phyloP scores from a whole-genome alignment of 73 alveolate genomes.

The Paramecium caudatum region DNA sequence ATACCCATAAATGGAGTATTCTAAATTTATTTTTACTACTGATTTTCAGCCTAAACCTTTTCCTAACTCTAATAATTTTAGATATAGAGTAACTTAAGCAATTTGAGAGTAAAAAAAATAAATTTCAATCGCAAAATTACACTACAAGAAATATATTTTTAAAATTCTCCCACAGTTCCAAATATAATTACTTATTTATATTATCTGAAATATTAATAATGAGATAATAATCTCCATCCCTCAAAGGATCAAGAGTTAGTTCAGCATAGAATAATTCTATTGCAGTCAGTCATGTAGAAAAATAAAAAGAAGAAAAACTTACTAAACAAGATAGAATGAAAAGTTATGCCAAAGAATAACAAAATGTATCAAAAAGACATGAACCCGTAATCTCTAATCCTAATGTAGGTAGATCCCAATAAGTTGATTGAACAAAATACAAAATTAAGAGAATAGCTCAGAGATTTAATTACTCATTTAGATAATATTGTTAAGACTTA shows the following conservation, averaged over 20 bases:
- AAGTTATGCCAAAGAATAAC: constrained; percentile 28
- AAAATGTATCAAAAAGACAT: constrained; percentile 43
- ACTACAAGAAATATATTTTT: too few species aligned
- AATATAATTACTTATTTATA: too few species aligned
- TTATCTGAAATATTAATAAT: background rate
- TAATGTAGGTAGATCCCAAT: constrained; percentile 10
- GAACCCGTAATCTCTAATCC: constrained; percentile 10
- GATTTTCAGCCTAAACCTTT: too few species aligned
- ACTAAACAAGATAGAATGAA: constrained; percentile 43
- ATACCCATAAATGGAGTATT: too few species aligned
- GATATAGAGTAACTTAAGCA: too few species aligned
- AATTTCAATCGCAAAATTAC: too few species aligned
- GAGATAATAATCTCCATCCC: constrained; percentile 34
- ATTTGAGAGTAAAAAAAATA: too few species aligned
- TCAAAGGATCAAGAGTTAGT: constrained; percentile 13
- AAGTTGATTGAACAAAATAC: constrained; percentile 19
- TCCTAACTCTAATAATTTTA: too few species aligned
- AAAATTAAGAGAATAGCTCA: constrained; percentile 32
- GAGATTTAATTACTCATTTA: constrained; percentile 5
- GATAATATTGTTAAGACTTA: constrained; percentile 51
- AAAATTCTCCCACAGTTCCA: too few species aligned
- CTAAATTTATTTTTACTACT: too few species aligned
- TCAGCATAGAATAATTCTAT: constrained; percentile 44
- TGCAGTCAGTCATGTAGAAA: constrained; percentile 28
- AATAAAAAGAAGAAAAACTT: background rate